A percentile compares a stretch with the other conserved stretches of the same genome.
Conservation (phyloP, 208 protist species). For the Leishmania gerbilli region DNA sequence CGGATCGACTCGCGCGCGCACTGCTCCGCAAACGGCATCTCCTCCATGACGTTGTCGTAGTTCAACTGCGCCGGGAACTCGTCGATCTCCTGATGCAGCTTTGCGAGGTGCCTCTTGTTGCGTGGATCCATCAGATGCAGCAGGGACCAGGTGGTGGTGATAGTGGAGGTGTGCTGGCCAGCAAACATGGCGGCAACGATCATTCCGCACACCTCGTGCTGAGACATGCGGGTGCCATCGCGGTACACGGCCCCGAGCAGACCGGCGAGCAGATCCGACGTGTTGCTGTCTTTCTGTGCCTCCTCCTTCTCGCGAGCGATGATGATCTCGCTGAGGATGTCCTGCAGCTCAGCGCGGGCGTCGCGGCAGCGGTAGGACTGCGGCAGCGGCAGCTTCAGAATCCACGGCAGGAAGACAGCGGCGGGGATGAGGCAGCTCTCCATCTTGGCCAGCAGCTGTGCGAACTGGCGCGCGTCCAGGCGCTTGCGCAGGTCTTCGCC, state of each 20-base stretch:
- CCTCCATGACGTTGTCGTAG: constrained; percentile 90
- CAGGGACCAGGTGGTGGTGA: constrained; percentile 91
- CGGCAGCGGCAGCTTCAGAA: constrained; percentile 81
- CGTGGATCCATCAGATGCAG: constrained; percentile 76
- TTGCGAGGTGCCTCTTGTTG: constrained; percentile 65
- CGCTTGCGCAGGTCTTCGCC: constrained; percentile 90
- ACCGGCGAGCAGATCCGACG: constrained; percentile 82
- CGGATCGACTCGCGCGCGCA: constrained; percentile 92
- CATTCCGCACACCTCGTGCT: constrained; percentile 92
- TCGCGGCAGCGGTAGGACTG: constrained; percentile 80
- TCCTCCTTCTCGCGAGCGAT: constrained; percentile 83
- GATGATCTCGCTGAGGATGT: constrained; percentile 88
- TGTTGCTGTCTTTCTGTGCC: constrained; percentile 71
- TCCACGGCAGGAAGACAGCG: constrained; percentile 79
- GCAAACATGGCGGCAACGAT: constrained; percentile 94
- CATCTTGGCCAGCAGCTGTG: constrained; percentile 82
- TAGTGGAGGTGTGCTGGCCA: constrained; percentile 93
- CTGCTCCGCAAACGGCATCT: constrained; percentile 88
- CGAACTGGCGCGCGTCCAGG: constrained; percentile 77
- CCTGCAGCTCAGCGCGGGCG: constrained; percentile 83
- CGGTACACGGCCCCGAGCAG: constrained; percentile 89
- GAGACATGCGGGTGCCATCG: constrained; percentile 83
- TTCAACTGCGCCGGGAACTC: constrained; percentile 83
- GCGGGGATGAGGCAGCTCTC: constrained; percentile 86
- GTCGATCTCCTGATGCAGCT: constrained; percentile 70